Conservation (phyloP, 2,329 filamentous ascomycete genomes). For the Venturia asperata region DNA sequence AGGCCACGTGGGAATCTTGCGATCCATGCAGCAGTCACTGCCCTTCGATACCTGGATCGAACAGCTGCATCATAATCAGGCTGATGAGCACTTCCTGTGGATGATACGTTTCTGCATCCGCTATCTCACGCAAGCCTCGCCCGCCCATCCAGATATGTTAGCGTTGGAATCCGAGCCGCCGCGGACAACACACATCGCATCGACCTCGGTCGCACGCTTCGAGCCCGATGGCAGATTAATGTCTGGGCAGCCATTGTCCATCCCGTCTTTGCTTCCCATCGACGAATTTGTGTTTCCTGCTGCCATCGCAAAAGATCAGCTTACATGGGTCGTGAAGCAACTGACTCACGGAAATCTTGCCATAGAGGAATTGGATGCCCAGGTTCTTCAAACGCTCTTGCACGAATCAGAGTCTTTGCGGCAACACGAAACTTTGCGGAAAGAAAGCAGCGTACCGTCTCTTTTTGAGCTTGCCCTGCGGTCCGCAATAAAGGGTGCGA, state of each 20-base stretch:
- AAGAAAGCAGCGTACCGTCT: conserved; percentile 25
- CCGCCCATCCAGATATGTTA: neutral
- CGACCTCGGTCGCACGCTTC: neutral
- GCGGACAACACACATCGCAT: neutral
- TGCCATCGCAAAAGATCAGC: neutral
- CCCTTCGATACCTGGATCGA: no score
- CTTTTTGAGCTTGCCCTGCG: conserved; percentile 32
- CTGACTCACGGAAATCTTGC: neutral
- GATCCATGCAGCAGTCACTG: neutral
- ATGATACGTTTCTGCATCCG: neutral
- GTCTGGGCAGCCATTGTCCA: neutral
- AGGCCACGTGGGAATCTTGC: neutral
- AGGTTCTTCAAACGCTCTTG: conserved; percentile 30
- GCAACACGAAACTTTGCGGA: conserved; percentile 11
- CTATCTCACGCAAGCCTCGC: neutral
- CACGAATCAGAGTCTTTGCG: neutral
- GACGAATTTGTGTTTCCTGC: neutral
- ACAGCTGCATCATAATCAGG: neutral
- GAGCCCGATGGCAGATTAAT: neutral
- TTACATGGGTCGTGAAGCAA: neutral
- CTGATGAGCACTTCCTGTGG: neutral
- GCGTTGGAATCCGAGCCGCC: neutral
- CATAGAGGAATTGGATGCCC: conserved; percentile 24
- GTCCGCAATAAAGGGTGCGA: conserved; percentile 21
- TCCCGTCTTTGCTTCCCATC: neutral